Evolutionary conservation across 2,329 filamentous ascomycete genomes (phyloP), one percentile per base, ranked within the genome.

Genomic region (Colletotrichum sp.): DNA sequence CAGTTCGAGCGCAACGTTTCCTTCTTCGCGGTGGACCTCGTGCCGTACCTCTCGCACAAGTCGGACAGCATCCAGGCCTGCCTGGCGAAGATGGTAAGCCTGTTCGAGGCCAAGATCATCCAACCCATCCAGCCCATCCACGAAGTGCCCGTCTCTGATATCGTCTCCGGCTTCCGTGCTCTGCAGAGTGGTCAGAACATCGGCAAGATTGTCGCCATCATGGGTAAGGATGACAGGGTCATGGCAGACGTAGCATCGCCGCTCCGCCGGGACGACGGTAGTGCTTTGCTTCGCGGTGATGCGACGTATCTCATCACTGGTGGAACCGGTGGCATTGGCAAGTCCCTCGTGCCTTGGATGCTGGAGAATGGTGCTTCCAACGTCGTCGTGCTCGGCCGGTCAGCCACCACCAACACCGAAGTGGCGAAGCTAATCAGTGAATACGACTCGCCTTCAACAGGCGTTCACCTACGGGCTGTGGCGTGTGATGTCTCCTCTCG

Each of bases 381-480:
- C 39, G 19, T 44, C 0, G 39, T 44, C 9, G 39, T 44, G 39
- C 39, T 44, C 39, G 39, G 39, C 39, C 39, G 39, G 9, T 44
- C 39, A 44, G 39, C 39, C 39, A 12, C 39, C 39, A 44, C 19
- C 39, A 44, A 44, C 3, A 0, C 39, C 9, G 39, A 44, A 1
- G 39, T 44, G 39, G 39, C 39, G 5, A 44, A 44, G 39, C 39
- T 44, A 0, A n/a, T 44, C 39, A 12, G 19, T 19, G 9, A 44
- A 3, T 12, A 19, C 39, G 19, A n/a, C 9, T 44, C 39, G 19
- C 39, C 39, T 44, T 44, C 39, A 44, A 44, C 9, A 9, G 19
- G 9, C 0, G 0, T 44, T 4, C 39, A 6, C 8, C 5, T 44
- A 0, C 39, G 39, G 11, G 19, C 39, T 6, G 39, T 44, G 9